Conservation (phyloP, 1,139 yeast species). For the Suhomyces bolitotheri region DNA sequence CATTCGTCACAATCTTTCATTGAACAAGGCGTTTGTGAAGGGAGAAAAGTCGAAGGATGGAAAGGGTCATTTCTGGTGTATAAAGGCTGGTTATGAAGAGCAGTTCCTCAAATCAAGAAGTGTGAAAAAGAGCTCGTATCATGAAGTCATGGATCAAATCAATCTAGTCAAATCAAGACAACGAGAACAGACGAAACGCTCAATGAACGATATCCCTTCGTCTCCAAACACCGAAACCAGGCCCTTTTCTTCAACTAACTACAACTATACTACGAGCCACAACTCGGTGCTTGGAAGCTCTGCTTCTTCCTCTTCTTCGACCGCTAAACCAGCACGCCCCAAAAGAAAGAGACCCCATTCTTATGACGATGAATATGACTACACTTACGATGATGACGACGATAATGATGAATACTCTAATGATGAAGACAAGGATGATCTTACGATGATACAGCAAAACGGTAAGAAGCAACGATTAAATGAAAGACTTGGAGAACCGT, state of each 20-base stretch:
- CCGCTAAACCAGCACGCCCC: slow-evolving; percentile 2
- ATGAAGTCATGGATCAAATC: slow-evolving; percentile 49
- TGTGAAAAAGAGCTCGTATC: slow-evolving; percentile 46
- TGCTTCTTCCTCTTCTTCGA: background rate
- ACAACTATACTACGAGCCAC: slow-evolving; percentile 7
- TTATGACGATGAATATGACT: slow-evolving; percentile 10
- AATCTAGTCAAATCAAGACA: slow-evolving; percentile 15
- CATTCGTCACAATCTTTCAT: slow-evolving; percentile 79
- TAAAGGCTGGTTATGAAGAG: slow-evolving; percentile 77
- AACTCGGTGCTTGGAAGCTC: too few species aligned
- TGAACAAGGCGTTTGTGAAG: slow-evolving; percentile 85
- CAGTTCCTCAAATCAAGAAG: slow-evolving; percentile 71
- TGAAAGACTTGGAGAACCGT: slow-evolving; percentile 16
- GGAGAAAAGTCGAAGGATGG: slow-evolving; percentile 94
- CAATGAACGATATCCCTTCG: slow-evolving; percentile 34
- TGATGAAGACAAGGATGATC: slow-evolving; percentile 9
- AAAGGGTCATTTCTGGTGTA: slow-evolving; percentile 96
- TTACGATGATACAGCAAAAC: slow-evolving; percentile 16
- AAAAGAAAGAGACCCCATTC: slow-evolving; percentile 9
- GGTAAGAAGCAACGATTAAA: slow-evolving; percentile 18
- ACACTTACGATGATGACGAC: slow-evolving; percentile 11
- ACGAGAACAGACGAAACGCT: slow-evolving; percentile 18
- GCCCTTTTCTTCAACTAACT: slow-evolving; percentile 4
- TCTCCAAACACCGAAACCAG: slow-evolving; percentile 24
- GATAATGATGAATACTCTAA: slow-evolving; percentile 8